Conservation (phyloP, 352 stramenopile species). For the Plasmopara viticola region DNA sequence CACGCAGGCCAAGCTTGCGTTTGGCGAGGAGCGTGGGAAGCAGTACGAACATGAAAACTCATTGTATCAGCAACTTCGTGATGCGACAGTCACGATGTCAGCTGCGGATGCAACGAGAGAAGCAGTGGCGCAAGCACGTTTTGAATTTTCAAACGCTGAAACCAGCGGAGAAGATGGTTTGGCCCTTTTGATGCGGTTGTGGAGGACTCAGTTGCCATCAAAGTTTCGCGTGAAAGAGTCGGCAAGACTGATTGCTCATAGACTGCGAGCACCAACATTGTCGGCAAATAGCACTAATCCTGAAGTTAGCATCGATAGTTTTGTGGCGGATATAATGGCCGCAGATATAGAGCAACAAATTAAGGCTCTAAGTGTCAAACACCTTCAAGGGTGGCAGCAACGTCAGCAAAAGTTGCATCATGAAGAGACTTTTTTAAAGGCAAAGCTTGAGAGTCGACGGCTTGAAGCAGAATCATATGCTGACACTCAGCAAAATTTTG, state of each 20-base stretch:
- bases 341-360: conserved; percentile 31
- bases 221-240: conserved; percentile 2
- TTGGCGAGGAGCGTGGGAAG: conserved; percentile 17
- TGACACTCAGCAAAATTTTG: neutral
- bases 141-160: conserved; percentile 5
- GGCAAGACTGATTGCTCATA: neutral
- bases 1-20: conserved; percentile 14
- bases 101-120: conserved; percentile 15
- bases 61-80: conserved; percentile 15
- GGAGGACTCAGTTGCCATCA: conserved; percentile 7
- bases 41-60: conserved; percentile 18
- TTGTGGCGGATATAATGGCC: conserved; percentile 20
- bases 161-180: conserved; percentile 5
- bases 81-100: conserved; percentile 13
- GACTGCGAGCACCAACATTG: neutral
- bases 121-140: conserved; percentile 8
- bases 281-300: neutral
- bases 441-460: conserved; percentile 18
- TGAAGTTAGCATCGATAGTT: neutral
- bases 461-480: conserved; percentile 6
- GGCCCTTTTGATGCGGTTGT: conserved; percentile 11
- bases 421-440: conserved; percentile 15
- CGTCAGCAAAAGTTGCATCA: conserved; percentile 19
- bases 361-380: conserved; percentile 22
- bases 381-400: conserved; percentile 21